phyloP scores from a whole-genome alignment of 352 stramenopile species.

The Globisporangium spinosum region DNA sequence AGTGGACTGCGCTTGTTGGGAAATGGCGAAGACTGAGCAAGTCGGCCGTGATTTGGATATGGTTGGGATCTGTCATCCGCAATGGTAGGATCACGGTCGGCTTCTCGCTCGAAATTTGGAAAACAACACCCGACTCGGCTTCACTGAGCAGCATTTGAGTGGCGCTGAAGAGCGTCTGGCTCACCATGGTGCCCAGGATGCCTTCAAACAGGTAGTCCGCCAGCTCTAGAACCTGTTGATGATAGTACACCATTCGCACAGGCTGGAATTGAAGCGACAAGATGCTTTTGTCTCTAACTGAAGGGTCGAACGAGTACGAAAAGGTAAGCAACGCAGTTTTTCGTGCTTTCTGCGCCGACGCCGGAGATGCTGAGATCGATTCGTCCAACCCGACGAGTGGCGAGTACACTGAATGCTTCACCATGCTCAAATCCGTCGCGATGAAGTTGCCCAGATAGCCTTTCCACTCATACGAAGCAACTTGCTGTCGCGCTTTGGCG shows the following conservation, averaged over 20 bases:
- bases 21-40: slow-evolving; percentile 55
- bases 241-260: slow-evolving; percentile 78
- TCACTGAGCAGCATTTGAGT: slow-evolving; percentile 70
- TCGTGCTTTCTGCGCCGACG: slow-evolving; percentile 7
- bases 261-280: slow-evolving; percentile 55
- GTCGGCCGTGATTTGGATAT: slow-evolving; percentile 59
- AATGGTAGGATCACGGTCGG: slow-evolving; percentile 69
- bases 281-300: slow-evolving; percentile 32
- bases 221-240: slow-evolving; percentile 82
- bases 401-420: slow-evolving; percentile 61
- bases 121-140: slow-evolving; percentile 48
- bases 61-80: slow-evolving; percentile 41
- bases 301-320: slow-evolving; percentile 23
- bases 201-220: slow-evolving; percentile 83
- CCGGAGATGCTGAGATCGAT: slow-evolving; percentile 12
- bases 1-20: slow-evolving; percentile 55
- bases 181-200: slow-evolving; percentile 68
- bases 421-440: slow-evolving; percentile 63
- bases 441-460: slow-evolving; percentile 74
- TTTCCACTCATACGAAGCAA: slow-evolving; percentile 18
- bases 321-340: slow-evolving; percentile 30
- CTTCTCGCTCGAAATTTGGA: slow-evolving; percentile 52
- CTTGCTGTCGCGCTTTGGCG: background rate
- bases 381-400: slow-evolving; percentile 65
- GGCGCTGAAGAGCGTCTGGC: slow-evolving; percentile 60